Percentiles rank a stretch among this genome's conserved stretches.
These are phyloP conservation scores for Alternaria angustiovoidea DNA, from an alignment of 2,329 filamentous ascomycete species.

Conservation along the genomic window DNA sequence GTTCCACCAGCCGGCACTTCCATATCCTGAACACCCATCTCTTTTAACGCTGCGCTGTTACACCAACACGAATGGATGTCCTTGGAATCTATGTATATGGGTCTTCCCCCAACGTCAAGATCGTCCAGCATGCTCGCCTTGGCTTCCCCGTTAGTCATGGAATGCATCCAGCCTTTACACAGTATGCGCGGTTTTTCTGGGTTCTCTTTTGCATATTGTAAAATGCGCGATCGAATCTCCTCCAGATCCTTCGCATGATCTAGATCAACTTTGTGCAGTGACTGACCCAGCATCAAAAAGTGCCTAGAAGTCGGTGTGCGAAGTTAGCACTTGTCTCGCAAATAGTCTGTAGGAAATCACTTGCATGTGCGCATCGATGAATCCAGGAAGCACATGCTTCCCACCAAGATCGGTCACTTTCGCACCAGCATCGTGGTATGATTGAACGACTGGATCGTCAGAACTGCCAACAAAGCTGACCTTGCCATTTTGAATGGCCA, in stretches of 20 bases:
- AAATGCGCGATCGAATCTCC: constrained; percentile 61
- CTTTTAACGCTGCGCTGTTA: constrained; percentile 61
- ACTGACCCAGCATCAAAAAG: constrained; percentile 63
- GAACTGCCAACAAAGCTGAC: constrained; percentile 53
- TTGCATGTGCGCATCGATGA: constrained; percentile 66
- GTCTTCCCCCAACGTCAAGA: constrained; percentile 54
- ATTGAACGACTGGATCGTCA: constrained; percentile 35
- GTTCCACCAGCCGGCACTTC: constrained; percentile 61
- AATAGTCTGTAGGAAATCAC: background rate
- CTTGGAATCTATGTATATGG: constrained; percentile 66
- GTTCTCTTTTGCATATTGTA: constrained; percentile 55
- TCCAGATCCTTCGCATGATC: constrained; percentile 56
- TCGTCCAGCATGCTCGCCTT: constrained; percentile 62
- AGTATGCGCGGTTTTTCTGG: constrained; percentile 59
- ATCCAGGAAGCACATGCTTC: constrained; percentile 60
- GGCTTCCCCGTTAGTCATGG: constrained; percentile 61
- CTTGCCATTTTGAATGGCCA: constrained; percentile 53
- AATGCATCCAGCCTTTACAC: constrained; percentile 65
- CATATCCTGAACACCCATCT: constrained; percentile 59
- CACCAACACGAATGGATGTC: constrained; percentile 66
- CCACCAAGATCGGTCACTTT: constrained; percentile 48
- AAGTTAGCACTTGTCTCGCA: background rate
- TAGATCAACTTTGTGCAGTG: constrained; percentile 61
- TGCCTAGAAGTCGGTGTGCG: constrained; percentile 30
- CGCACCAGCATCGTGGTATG: constrained; percentile 28